phyloP scores from a whole-genome alignment of 495 filamentous ascomycete genomes.

The Aspergillus nanangensis region DNA sequence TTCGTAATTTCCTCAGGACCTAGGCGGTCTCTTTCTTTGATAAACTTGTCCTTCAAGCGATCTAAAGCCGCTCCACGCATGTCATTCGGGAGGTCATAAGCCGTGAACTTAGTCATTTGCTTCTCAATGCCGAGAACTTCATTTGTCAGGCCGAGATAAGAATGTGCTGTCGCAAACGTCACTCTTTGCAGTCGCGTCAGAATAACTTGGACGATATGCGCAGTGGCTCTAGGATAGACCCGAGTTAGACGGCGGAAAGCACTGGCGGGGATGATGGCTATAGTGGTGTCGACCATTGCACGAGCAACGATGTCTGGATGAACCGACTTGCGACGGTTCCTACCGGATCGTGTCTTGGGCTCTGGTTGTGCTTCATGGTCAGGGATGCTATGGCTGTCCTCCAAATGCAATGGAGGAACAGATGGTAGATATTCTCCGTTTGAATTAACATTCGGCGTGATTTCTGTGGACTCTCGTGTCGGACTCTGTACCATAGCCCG shows the following conservation, averaged over 20 bases:
- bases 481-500: constrained; percentile 33
- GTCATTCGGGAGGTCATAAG: constrained; percentile 86
- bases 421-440: constrained; percentile 34
- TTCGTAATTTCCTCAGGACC: constrained; percentile 82
- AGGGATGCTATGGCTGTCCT: constrained; percentile 35
- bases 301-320: constrained; percentile 96
- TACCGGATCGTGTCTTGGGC: constrained; percentile 27
- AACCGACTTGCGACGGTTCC: constrained; percentile 62
- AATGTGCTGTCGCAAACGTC: constrained; percentile 88
- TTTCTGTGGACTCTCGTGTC: constrained; percentile 12
- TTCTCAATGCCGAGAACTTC: constrained; percentile 90
- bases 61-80: constrained; percentile 80
- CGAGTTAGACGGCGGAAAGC: constrained; percentile 92
- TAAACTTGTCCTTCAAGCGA: constrained; percentile 90
- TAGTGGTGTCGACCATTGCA: constrained; percentile 95
- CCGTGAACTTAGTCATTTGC: constrained; percentile 87
- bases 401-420: constrained; percentile 74
- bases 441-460: constrained; percentile 13
- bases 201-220: constrained; percentile 97
- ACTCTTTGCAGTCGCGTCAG: constrained; percentile 90
- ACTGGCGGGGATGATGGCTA: constrained; percentile 95
- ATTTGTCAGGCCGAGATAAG: constrained; percentile 84
- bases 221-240: constrained; percentile 91
- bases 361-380: constrained; percentile 9
- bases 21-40: constrained; percentile 76